Evolutionary conservation across 192 early-diverging fungal species (phyloP).

Genomic region (Physocladia obscura): DNA sequence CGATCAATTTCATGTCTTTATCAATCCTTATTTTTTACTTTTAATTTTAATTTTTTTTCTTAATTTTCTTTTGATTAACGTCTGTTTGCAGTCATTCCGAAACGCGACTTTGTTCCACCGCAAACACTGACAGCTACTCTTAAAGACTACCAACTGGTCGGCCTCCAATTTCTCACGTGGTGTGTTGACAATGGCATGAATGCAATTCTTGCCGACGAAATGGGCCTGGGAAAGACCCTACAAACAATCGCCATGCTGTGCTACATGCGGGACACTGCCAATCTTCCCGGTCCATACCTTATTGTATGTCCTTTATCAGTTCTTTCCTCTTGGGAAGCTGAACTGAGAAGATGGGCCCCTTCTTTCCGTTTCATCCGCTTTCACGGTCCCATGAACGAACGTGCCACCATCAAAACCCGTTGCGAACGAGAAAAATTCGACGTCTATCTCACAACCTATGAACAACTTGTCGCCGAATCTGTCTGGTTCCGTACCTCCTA

Average conservation of each 20-base stretch:
- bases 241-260: slow-evolving; percentile 90
- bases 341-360: slow-evolving; percentile 61
- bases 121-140: slow-evolving; percentile 20
- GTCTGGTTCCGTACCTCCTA: slow-evolving; percentile 34
- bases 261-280: slow-evolving; percentile 71
- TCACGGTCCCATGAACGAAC: slow-evolving; percentile 62
- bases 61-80: background rate
- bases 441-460: slow-evolving; percentile 50
- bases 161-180: slow-evolving; percentile 89
- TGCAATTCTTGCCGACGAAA: slow-evolving; percentile 70
- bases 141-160: slow-evolving; percentile 85
- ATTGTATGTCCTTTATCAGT: slow-evolving; percentile 88
- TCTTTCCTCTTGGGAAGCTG: slow-evolving; percentile 83
- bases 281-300: slow-evolving; percentile 79
- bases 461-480: slow-evolving; percentile 37
- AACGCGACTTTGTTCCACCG: background rate
- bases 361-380: slow-evolving; percentile 54
- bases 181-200: slow-evolving; percentile 93
- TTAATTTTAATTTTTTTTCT: background rate
- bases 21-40: no score
- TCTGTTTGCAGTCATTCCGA: slow-evolving; percentile 1
- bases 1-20: no score
- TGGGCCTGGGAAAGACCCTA: slow-evolving; percentile 73
- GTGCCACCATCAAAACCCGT: slow-evolving; percentile 26
- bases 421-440: slow-evolving; percentile 33